phyloP scores from a whole-genome alignment of 1,139 yeast genomes.

The Hansenula lynferdii region DNA sequence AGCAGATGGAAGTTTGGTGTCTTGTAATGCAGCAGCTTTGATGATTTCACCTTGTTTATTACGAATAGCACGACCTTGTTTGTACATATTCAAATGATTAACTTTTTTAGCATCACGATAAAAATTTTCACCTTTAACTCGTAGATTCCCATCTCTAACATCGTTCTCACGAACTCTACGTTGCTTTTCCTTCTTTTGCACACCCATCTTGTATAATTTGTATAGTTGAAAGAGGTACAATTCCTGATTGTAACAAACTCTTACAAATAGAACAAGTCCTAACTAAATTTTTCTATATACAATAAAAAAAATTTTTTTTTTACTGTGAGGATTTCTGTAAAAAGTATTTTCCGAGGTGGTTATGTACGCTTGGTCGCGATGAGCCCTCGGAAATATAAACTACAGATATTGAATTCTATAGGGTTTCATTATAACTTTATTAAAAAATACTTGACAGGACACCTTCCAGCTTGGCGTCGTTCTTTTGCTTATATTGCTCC shows the following conservation, averaged over 20 bases:
- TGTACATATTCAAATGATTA: constrained; percentile 87
- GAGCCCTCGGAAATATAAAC: constrained; percentile 2
- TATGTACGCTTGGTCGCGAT: neutral
- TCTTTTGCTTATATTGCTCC: constrained; percentile 37
- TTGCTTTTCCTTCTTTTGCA: constrained; percentile 84
- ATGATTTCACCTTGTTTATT: constrained; percentile 85
- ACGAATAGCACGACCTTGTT: constrained; percentile 81
- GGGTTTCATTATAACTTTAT: too few relatives aligned
- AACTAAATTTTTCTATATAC: neutral
- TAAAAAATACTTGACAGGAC: constrained; percentile 19
- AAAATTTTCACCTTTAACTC: constrained; percentile 96
- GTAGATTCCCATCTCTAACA: constrained; percentile 81
- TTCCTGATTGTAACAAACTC: neutral
- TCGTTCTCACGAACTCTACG: constrained; percentile 83
- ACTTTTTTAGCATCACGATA: constrained; percentile 93
- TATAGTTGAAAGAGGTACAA: neutral
- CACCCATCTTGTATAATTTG: constrained; percentile 59
- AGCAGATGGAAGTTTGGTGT: constrained; percentile 84
- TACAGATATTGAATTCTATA: too few relatives aligned
- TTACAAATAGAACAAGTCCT: neutral
- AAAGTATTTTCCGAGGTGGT: neutral
- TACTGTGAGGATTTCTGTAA: neutral
- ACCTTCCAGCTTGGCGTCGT: constrained; percentile 11
- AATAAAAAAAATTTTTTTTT: constrained; percentile 3
- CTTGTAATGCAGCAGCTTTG: constrained; percentile 84